Conservation (phyloP, 2,329 filamentous ascomycete genomes). For the Botrytis galanthina region DNA sequence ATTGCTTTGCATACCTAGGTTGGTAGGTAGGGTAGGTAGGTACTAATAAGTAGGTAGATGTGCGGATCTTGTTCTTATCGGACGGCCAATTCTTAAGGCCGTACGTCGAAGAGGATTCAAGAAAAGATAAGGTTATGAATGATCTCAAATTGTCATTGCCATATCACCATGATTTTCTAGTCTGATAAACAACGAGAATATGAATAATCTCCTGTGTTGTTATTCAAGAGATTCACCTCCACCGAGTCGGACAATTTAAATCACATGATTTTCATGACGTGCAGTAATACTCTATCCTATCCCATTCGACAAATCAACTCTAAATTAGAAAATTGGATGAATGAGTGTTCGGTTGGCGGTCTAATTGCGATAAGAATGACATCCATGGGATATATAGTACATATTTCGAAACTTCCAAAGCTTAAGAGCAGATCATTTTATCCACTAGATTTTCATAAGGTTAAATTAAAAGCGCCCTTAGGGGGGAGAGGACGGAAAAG, state of each 20-base stretch:
- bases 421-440: neutral
- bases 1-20: neutral
- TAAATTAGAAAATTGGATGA: neutral
- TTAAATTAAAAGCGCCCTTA: constrained; percentile 8
- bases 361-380: neutral
- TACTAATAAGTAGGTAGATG: no score
- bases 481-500: neutral
- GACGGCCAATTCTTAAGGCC: neutral
- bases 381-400: neutral
- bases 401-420: constrained; percentile 16
- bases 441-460: neutral
- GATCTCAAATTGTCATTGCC: neutral
- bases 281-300: neutral
- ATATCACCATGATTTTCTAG: neutral
- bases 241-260: neutral
- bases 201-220: neutral
- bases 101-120: neutral
- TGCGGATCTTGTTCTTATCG: neutral
- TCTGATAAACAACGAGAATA: neutral
- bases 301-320: neutral
- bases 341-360: neutral
- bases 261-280: constrained; percentile 8
- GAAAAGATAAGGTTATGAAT: neutral
- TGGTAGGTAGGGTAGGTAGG: no score
- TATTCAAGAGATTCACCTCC: neutral